These are phyloP conservation scores for Beauveria bassiana DNA, from an alignment of 2,329 filamentous ascomycete species.

Conservation along the genomic window DNA sequence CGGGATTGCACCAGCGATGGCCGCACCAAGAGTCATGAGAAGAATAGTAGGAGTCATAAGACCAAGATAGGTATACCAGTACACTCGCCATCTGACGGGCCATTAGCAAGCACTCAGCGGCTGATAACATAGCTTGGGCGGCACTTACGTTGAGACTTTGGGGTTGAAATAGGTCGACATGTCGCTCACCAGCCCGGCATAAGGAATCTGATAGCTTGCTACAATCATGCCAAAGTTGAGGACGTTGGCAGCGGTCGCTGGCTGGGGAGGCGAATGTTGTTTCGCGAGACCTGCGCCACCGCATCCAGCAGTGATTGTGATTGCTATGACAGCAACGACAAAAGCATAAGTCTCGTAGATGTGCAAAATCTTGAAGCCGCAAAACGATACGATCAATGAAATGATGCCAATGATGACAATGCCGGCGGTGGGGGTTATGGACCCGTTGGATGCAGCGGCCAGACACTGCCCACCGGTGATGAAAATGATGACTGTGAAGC, in stretches of 20 bases:
- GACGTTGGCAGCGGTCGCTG: conserved; percentile 37
- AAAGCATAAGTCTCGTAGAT: conserved; percentile 51
- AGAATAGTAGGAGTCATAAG: conserved; percentile 46
- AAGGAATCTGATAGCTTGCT: conserved; percentile 57
- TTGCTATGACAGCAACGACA: conserved; percentile 46
- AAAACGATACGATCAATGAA: conserved; percentile 53
- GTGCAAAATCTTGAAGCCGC: conserved; percentile 50
- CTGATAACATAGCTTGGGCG: not conserved
- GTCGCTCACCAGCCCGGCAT: conserved; percentile 50
- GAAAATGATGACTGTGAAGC: conserved; percentile 55
- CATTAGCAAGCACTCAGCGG: not conserved
- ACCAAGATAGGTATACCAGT: conserved; percentile 49
- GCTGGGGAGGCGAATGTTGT: conserved; percentile 34
- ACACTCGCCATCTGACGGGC: conserved; percentile 33
- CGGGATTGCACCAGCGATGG: conserved; percentile 53
- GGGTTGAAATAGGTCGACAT: conserved; percentile 55
- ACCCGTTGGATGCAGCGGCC: conserved; percentile 41
- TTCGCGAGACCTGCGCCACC: conserved; percentile 41
- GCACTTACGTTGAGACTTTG: conserved; percentile 40
- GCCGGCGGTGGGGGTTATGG: conserved; percentile 45
- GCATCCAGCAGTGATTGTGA: conserved; percentile 46
- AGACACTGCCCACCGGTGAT: conserved; percentile 54
- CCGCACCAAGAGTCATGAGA: conserved; percentile 56
- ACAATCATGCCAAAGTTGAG: conserved; percentile 54
- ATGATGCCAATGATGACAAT: conserved; percentile 54